Evolutionary conservation across 1,284 basidiomycete species (phyloP), one percentile per base, ranked within the genome.

Genomic region (Agroathelia rolfsii): DNA sequence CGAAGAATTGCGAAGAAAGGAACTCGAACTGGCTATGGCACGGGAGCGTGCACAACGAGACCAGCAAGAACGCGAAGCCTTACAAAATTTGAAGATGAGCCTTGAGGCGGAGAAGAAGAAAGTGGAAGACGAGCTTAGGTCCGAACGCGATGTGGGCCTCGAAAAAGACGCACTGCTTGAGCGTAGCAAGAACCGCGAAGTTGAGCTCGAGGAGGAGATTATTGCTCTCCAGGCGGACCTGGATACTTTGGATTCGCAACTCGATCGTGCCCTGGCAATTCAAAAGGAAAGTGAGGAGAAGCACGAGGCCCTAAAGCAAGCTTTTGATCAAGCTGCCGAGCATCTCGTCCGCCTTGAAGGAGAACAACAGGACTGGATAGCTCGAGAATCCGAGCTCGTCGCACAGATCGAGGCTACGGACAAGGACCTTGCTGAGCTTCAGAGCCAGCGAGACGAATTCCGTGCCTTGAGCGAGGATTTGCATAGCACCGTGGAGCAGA

Each of bases 81-180:
- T 96, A 28, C 82, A 92, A 52, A 75, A 64, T 38, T 60, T 93
- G 23, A 82, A 83, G 56, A 78, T 84, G 66, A 61, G 72, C 7
- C 61, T 95, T 10, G 79, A 94, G 47, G 62, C 74, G 0, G 88
- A 90, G 50, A 92, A 92, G 59, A 61, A 69, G 35, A 80, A 72
- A 53, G 73, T 95, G 8, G 84, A 90, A 51, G 75, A 80, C 19
- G 76, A 81, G 21, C 69, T 98, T 11, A 78, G 81, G 33, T 80
- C 81, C 1, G 94, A 97, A 50, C 74, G 89, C 19, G 66, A 72
- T 7, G 66, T 94, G 9, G 72, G 74, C 4, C 47, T 86, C 18
- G 89, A 96, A 55, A 93, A 94, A 55, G 88, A 95, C 42, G 60
- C 72, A 8, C 64, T 89, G n/a, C 66, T 97, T 1, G 79, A 86